These are phyloP conservation scores for Mycothermus thermophilus DNA, from an alignment of 495 filamentous ascomycete species.

Conservation along the genomic window DNA sequence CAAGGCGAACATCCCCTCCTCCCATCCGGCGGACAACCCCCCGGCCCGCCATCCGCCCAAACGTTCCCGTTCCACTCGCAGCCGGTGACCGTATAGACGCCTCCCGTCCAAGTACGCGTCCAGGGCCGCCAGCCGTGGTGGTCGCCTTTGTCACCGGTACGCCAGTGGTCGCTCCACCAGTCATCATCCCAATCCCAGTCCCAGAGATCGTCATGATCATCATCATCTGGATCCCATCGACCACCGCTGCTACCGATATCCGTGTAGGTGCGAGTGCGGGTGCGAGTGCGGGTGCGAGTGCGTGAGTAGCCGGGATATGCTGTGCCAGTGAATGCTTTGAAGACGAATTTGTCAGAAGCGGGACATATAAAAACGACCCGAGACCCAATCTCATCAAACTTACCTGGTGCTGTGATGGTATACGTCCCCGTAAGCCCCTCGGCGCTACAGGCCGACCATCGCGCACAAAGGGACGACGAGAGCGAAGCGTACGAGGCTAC, in stretches of 20 bases:
- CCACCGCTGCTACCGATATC: conserved; percentile 4
- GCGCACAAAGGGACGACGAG: conserved; percentile 27
- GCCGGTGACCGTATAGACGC: conserved; percentile 33
- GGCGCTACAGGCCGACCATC: conserved; percentile 24
- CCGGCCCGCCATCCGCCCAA: conserved; percentile 34
- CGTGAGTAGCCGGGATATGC: too few species aligned
- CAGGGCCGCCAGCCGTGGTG: conserved; percentile 5
- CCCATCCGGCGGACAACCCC: conserved; percentile 25
- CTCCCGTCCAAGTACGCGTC: conserved; percentile 29
- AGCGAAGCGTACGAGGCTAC: conserved; percentile 26
- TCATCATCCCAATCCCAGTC: conserved; percentile 2
- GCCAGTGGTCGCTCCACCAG: too few species aligned
- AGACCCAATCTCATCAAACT: too few species aligned
- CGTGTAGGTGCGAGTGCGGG: conserved; percentile 12
- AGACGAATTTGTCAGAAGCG: too few species aligned
- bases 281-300: conserved; percentile 25
- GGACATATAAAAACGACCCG: too few species aligned
- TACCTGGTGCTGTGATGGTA: conserved; percentile 29
- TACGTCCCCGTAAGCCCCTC: conserved; percentile 28
- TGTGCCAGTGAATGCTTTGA: too few species aligned
- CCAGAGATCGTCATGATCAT: too few species aligned
- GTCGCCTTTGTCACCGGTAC: too few species aligned
- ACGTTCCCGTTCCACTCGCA: conserved; percentile 33
- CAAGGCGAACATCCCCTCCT: conserved; percentile 24
- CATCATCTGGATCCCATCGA: too few species aligned